Base-by-base conservation (phyloP, 371 early-diverging fungal genomes). In the Apophysomyces trapeziformis region DNA sequence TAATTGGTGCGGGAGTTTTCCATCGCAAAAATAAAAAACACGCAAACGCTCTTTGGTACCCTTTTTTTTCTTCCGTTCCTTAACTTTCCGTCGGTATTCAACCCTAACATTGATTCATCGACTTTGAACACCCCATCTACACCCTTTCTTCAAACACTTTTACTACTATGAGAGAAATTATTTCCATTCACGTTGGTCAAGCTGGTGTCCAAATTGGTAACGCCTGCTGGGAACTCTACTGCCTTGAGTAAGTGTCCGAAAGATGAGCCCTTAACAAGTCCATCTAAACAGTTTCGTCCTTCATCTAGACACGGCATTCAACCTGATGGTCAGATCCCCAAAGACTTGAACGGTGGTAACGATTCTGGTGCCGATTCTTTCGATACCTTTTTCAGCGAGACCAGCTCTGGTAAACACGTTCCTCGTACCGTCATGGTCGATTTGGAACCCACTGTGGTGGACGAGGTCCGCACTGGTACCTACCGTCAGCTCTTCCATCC, bases 141-240 rank as follows among this genome's bases (percentile, higher is more conserved):
- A 44, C 63, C 9, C 5, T 16, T 47, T n/a, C n/a, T 21, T 18
- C 9, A 50, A 18, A 18, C 64, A 74, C 54, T 21, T 18, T 6
- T 18, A 18, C 26, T 61, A 74, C 54, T 76, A 99, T 99, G 99
- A 91, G 99, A 87, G 99, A 99, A 86, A 91, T 96, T 87, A 95
- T 97, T 84, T 95, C 95, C 61, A 87, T 99, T 83, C 99, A 99
- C 92, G 95, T 85, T 75, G 65, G 65, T 32, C 94, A 99, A 88
- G 99, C 98, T 75, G 99, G 99, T 93, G 94, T 99, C 75, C 99
- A 99, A 87, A 98, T 99, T 77, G 99, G 99, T 90, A 98, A 98
- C 89, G 93, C 98, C 85, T 98, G 98, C 87, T 99, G 99, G 99
- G 99, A 99, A 83, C 89, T 96, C 47, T 60, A 67, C 50, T 39